Evolutionary conservation across 1,139 yeast species (phyloP).

Genomic region (Suhomyces chickasaworum): DNA sequence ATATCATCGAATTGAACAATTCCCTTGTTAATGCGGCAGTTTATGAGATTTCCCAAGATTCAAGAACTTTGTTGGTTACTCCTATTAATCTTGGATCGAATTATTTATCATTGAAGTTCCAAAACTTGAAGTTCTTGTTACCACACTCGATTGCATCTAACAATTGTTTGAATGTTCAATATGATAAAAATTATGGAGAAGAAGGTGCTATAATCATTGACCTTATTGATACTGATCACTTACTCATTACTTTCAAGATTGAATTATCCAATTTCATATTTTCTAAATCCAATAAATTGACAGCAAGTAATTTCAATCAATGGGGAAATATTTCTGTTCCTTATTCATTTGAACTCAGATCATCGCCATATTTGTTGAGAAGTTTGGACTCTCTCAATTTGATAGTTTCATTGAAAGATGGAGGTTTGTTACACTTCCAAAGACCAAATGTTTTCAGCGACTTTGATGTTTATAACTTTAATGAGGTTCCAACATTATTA

Average conservation of each 20-base stretch:
- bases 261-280: slow-evolving; percentile 34
- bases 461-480: slow-evolving; percentile 54
- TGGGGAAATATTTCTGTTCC: slow-evolving; percentile 75
- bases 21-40: slow-evolving; percentile 29
- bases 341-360: slow-evolving; percentile 69
- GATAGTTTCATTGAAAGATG: slow-evolving; percentile 68
- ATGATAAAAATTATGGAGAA: slow-evolving; percentile 7
- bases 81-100: slow-evolving; percentile 31
- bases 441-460: slow-evolving; percentile 40
- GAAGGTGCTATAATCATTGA: slow-evolving; percentile 25
- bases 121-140: slow-evolving; percentile 31
- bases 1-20: slow-evolving; percentile 24
- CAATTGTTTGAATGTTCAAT: slow-evolving; percentile 25
- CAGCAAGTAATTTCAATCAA: slow-evolving; percentile 33
- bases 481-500: slow-evolving; percentile 55
- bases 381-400: slow-evolving; percentile 45
- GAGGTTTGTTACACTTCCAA: slow-evolving; percentile 60
- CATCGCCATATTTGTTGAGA: slow-evolving; percentile 55
- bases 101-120: slow-evolving; percentile 29
- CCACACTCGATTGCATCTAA: slow-evolving; percentile 37
- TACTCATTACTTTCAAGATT: slow-evolving; percentile 37
- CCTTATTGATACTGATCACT: slow-evolving; percentile 25
- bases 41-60: slow-evolving; percentile 33
- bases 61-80: slow-evolving; percentile 31
- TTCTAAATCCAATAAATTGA: slow-evolving; percentile 20